Evolutionary conservation across 2,329 filamentous ascomycete genomes (phyloP).

Genomic region (Emmonsia crescens): DNA sequence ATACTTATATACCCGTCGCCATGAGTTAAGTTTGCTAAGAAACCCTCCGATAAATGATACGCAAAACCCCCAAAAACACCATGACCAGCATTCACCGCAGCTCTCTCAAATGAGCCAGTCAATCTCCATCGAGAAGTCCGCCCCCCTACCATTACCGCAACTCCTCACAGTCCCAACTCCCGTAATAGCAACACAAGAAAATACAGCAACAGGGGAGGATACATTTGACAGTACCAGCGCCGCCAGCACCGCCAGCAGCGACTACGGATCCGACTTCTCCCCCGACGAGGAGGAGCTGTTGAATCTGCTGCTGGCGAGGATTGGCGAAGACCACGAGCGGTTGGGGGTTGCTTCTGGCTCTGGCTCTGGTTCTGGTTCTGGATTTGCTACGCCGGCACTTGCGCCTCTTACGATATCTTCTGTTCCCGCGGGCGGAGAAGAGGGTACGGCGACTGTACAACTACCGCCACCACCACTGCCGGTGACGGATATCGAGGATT

Average conservation of each 20-base stretch:
- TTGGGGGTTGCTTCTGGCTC: neutral
- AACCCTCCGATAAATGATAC: neutral
- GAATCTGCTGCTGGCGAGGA: slow-evolving; percentile 40
- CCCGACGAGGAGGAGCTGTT: slow-evolving; percentile 46
- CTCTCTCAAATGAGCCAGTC: neutral
- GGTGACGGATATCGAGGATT: slow-evolving; percentile 35
- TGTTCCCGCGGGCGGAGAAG: neutral
- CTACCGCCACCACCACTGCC: neutral
- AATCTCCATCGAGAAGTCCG: neutral
- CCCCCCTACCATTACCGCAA: too few relatives aligned
- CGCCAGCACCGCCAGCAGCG: slow-evolving; percentile 29
- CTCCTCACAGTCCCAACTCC: neutral
- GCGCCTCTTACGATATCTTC: neutral
- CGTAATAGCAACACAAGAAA: neutral
- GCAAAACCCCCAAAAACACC: neutral
- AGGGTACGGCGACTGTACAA: neutral
- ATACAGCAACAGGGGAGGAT: neutral
- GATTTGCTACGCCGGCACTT: neutral
- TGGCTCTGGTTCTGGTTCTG: neutral
- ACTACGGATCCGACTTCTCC: slow-evolving; percentile 55
- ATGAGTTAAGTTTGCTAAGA: neutral
- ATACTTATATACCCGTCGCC: neutral
- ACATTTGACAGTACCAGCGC: neutral
- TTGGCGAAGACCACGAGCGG: slow-evolving; percentile 22
- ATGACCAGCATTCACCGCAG: neutral